Percentiles rank a stretch among this genome's conserved stretches.
Conservation (phyloP, 805 yeast species). For the Metschnikowia santaceciliae region DNA sequence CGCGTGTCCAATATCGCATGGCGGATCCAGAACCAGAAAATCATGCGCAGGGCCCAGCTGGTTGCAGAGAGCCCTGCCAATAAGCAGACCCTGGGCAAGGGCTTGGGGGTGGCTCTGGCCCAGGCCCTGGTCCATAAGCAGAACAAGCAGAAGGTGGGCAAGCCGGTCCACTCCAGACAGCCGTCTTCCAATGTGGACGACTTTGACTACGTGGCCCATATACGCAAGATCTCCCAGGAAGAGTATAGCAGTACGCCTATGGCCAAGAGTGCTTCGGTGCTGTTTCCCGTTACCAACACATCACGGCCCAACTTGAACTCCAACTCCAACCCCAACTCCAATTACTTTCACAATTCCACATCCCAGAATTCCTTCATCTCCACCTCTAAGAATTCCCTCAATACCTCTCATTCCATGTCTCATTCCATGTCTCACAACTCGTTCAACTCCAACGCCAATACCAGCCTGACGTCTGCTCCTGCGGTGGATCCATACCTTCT, state of each 20-base stretch:
- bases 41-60: conserved; percentile 13
- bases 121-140: too few relatives aligned
- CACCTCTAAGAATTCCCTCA: not conserved
- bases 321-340: not conserved
- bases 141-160: not conserved
- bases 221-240: conserved; percentile 38
- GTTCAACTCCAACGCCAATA: not conserved
- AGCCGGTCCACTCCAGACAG: not conserved
- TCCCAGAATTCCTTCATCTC: not conserved
- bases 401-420: too few relatives aligned
- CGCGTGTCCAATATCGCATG: conserved; percentile 43
- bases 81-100: not conserved
- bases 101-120: too few relatives aligned
- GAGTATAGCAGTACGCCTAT: conserved; percentile 20
- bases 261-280: not conserved
- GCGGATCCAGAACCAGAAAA: conserved; percentile 40
- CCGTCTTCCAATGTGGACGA: conserved; percentile 34
- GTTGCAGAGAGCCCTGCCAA: conserved; percentile 1
- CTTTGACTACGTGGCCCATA: conserved; percentile 45
- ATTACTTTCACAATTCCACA: not conserved
- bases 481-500: conserved; percentile 3
- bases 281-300: not conserved
- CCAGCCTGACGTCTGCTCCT: not conserved
- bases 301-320: not conserved
- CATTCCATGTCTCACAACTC: not conserved